Percentiles rank a stretch among this genome's conserved stretches.
phyloP scores from a whole-genome alignment of 441 rosid species.

The Populus hybrid region DNA sequence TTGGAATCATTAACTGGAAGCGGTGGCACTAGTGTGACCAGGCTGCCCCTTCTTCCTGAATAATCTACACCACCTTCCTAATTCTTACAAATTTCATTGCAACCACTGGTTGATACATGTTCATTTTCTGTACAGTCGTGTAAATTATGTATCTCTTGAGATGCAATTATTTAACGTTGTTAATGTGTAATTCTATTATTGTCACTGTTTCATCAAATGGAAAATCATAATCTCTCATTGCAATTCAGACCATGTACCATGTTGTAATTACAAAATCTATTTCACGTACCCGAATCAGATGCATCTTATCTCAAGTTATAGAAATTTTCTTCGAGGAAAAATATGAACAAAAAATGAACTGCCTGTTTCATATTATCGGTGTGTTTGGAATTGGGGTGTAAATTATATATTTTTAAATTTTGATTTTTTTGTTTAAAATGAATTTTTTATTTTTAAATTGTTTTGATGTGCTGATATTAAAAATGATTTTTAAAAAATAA shows the following conservation, averaged over 20 bases:
- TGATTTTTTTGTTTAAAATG: too few species aligned
- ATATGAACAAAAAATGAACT: too few species aligned
- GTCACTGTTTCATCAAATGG: not conserved
- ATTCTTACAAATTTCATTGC: conserved; percentile 10
- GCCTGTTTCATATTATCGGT: too few species aligned
- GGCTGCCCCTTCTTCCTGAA: conserved; percentile 72
- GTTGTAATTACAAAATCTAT: not conserved
- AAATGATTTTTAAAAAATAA: too few species aligned
- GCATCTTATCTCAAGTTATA: not conserved
- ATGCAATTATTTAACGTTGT: conserved; percentile 15
- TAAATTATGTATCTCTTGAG: conserved; percentile 14
- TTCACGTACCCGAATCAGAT: not conserved
- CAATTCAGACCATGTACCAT: not conserved
- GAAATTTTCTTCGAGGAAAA: not conserved
- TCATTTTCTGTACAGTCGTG: conserved; percentile 30
- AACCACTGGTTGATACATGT: conserved; percentile 13
- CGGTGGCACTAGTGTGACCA: conserved; percentile 43
- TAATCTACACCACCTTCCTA: conserved; percentile 29
- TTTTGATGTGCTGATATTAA: too few species aligned
- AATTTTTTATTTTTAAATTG: too few species aligned
- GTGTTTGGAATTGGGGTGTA: too few species aligned
- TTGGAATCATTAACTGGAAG: conserved; percentile 23
- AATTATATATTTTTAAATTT: too few species aligned
- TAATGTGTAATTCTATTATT: conserved; percentile 8
- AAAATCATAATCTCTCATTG: not conserved